These are phyloP conservation scores for Chimonanthus salicifolius DNA, from an alignment of 164 flowering plant genomes.

Conservation along the genomic window DNA sequence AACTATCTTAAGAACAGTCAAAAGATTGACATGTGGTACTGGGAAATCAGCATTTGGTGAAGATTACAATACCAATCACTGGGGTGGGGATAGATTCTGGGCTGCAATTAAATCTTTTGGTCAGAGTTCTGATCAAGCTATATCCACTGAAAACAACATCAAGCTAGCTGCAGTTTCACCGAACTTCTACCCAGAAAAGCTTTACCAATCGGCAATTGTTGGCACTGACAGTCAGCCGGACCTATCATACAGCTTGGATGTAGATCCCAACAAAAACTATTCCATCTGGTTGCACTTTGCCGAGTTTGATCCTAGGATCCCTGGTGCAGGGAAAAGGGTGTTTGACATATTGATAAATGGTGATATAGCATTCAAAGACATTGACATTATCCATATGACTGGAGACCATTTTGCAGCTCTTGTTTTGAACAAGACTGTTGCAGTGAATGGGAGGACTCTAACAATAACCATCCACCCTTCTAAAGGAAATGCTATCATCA, in stretches of 20 bases:
- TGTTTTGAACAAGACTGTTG: slow-evolving; percentile 75
- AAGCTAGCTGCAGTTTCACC: slow-evolving; percentile 55
- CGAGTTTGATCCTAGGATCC: slow-evolving; percentile 65
- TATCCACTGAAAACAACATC: slow-evolving; percentile 41
- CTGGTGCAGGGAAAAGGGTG: slow-evolving; percentile 58
- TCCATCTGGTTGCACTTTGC: slow-evolving; percentile 97
- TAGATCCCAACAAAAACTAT: slow-evolving; percentile 83
- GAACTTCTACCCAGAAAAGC: slow-evolving; percentile 77
- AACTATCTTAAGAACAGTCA: slow-evolving; percentile 60
- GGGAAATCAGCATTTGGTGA: slow-evolving; percentile 58
- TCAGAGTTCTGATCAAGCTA: slow-evolving; percentile 35
- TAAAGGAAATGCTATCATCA: slow-evolving; percentile 60
- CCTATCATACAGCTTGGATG: slow-evolving; percentile 63
- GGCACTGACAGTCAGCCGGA: slow-evolving; percentile 62
- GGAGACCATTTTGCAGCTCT: slow-evolving; percentile 64
- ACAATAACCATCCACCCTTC: slow-evolving; percentile 61
- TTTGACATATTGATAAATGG: slow-evolving; percentile 90
- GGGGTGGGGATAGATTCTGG: slow-evolving; percentile 99
- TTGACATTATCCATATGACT: slow-evolving; percentile 57
- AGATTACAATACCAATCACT: slow-evolving; percentile 59
- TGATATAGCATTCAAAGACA: slow-evolving; percentile 51
- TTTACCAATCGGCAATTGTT: slow-evolving; percentile 67
- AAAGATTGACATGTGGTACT: slow-evolving; percentile 61
- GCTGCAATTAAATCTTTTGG: slow-evolving; percentile 42
- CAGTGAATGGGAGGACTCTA: slow-evolving; percentile 74